These are phyloP conservation scores for Apium graveolens DNA, from an alignment of 129 eudicot genomes.

Conservation along the genomic window DNA sequence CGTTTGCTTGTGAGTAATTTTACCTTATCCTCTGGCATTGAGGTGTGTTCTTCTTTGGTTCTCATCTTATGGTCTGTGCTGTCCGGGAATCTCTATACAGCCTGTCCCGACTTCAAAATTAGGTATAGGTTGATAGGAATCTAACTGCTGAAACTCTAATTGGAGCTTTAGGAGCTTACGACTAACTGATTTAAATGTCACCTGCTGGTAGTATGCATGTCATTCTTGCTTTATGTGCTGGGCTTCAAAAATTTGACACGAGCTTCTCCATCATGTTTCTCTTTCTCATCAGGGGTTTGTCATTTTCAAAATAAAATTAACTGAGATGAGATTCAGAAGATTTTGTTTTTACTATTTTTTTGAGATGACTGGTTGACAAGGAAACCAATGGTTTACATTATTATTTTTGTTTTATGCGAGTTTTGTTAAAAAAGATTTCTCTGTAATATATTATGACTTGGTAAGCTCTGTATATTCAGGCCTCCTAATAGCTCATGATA, in stretches of 20 bases:
- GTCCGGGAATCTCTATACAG: too few species aligned
- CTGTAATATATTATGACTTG: background rate
- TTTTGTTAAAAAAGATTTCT: background rate
- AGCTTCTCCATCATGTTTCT: background rate
- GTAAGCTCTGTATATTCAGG: background rate
- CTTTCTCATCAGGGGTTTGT: too few species aligned
- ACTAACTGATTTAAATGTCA: background rate
- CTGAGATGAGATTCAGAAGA: background rate
- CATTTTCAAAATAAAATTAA: background rate
- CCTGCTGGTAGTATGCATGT: background rate
- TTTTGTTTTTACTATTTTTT: background rate
- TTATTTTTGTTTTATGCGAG: background rate
- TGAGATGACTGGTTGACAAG: background rate
- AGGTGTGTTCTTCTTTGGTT: background rate
- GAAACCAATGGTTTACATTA: background rate
- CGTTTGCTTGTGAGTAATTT: too few species aligned
- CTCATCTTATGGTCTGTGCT: background rate
- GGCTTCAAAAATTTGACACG: background rate
- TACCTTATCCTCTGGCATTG: too few species aligned
- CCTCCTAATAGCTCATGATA: background rate
- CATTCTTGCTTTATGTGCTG: background rate
- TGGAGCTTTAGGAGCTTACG: background rate
- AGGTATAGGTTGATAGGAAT: background rate
- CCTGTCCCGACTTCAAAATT: background rate
- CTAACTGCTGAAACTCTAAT: too few species aligned